A percentile compares a stretch with the other conserved stretches of the same genome.
These are phyloP conservation scores for Podospora didyma DNA, from an alignment of 495 filamentous ascomycete genomes.

Conservation along the genomic window DNA sequence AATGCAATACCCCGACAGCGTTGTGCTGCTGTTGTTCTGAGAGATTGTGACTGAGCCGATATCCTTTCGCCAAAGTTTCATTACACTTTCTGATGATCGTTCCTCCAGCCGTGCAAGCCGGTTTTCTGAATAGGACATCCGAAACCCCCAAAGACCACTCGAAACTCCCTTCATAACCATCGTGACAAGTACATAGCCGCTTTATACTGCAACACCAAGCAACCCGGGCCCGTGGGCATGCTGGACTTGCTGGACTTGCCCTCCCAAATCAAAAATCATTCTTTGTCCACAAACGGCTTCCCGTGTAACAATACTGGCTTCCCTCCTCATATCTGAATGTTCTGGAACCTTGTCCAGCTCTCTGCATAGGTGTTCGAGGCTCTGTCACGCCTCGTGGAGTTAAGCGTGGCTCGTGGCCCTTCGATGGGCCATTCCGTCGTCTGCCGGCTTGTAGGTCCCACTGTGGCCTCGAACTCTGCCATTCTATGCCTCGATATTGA, in stretches of 20 bases:
- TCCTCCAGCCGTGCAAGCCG: too few species aligned
- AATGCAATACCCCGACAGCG: constrained; percentile 8
- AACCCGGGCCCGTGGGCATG: background rate
- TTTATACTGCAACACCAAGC: background rate
- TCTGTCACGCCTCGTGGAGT: constrained; percentile 12
- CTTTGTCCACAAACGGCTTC: too few species aligned
- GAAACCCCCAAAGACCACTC: too few species aligned
- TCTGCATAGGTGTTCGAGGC: constrained; percentile 17
- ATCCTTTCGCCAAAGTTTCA: background rate
- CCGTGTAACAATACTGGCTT: background rate
- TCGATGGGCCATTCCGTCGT: background rate
- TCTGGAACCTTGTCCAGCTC: constrained; percentile 20
- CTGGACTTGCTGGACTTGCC: too few species aligned
- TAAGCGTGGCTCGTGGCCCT: constrained; percentile 14
- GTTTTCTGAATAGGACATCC: too few species aligned
- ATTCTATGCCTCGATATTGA: too few species aligned
- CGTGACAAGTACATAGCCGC: too few species aligned
- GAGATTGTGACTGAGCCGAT: background rate
- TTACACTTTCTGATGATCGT: too few species aligned
- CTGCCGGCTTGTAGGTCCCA: too few species aligned
- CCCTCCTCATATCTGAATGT: constrained; percentile 12
- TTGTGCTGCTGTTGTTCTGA: background rate
- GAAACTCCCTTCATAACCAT: too few species aligned
- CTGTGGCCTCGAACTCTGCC: too few species aligned
- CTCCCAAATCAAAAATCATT: too few species aligned